A percentile compares a stretch with the other conserved stretches of the same genome.
These are phyloP conservation scores for Wickerhamiella qilinensis DNA, from an alignment of 805 yeast species.

Conservation along the genomic window DNA sequence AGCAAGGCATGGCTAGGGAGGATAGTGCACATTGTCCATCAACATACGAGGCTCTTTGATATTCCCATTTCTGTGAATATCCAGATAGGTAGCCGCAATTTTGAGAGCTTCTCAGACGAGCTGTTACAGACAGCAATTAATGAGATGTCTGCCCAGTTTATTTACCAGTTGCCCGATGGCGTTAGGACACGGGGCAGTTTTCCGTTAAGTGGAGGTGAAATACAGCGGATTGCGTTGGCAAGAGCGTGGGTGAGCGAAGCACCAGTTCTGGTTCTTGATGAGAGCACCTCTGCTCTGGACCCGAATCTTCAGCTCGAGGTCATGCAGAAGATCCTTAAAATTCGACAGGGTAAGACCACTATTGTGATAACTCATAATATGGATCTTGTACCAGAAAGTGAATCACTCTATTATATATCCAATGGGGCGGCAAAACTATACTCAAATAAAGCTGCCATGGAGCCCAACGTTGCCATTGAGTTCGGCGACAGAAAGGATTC, in stretches of 20 bases:
- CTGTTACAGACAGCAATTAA: conserved; percentile 30
- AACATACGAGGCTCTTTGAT: conserved; percentile 47
- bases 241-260: conserved; percentile 62
- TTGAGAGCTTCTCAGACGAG: conserved; percentile 14
- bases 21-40: conserved; percentile 61
- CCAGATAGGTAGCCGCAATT: conserved; percentile 28
- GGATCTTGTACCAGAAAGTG: conserved; percentile 37
- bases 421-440: conserved; percentile 32
- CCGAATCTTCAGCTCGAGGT: conserved; percentile 29
- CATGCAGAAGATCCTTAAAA: conserved; percentile 33
- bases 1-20: conserved; percentile 37
- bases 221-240: conserved; percentile 70
- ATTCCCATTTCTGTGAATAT: conserved; percentile 51
- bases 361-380: conserved; percentile 69
- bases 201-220: conserved; percentile 75
- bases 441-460: background rate
- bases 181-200: conserved; percentile 31
- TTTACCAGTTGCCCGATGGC: conserved; percentile 37
- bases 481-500: background rate
- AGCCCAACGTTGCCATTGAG: background rate
- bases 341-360: conserved; percentile 61
- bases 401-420: conserved; percentile 41
- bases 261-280: conserved; percentile 70
- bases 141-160: conserved; percentile 35
- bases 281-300: conserved; percentile 73